Evolutionary conservation across 108 stramenopile species (phyloP).

Genomic region (Aurantiochytrium sp.): DNA sequence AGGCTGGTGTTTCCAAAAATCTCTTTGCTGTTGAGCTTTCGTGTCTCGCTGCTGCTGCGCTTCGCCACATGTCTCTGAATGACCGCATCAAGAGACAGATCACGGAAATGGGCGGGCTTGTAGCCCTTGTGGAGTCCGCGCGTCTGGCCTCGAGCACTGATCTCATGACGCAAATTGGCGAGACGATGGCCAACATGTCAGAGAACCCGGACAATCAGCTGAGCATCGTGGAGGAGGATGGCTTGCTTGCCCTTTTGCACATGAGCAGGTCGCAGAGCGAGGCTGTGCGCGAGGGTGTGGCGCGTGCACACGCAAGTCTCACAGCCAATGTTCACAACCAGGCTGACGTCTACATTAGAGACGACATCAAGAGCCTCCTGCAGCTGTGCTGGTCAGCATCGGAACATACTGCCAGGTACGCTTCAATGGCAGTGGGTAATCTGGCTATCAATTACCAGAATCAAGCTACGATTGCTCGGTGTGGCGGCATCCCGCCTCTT

Average conservation of each 20-base stretch:
- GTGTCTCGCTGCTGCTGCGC: slow-evolving; percentile 49
- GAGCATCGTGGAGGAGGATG: slow-evolving; percentile 33
- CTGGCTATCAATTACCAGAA: slow-evolving; percentile 46
- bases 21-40: slow-evolving; percentile 42
- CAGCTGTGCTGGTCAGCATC: slow-evolving; percentile 31
- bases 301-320: slow-evolving; percentile 36
- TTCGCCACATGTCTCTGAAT: slow-evolving; percentile 58
- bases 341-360: slow-evolving; percentile 45
- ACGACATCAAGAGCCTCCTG: slow-evolving; percentile 40
- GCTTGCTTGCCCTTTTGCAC: slow-evolving; percentile 23
- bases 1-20: slow-evolving; percentile 38
- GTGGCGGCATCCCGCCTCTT: slow-evolving; percentile 40
- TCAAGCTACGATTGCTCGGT: slow-evolving; percentile 31
- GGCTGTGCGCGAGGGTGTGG: slow-evolving; percentile 15
- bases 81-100: slow-evolving; percentile 52
- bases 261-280: slow-evolving; percentile 12
- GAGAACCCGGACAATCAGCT: slow-evolving; percentile 43
- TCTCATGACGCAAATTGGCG: slow-evolving; percentile 39
- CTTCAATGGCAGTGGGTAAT: slow-evolving; percentile 53
- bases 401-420: slow-evolving; percentile 50
- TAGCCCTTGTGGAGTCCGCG: slow-evolving; percentile 46
- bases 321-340: slow-evolving; percentile 55
- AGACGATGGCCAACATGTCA: slow-evolving; percentile 42
- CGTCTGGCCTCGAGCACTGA: slow-evolving; percentile 24
- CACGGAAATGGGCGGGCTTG: slow-evolving; percentile 52